Base-by-base conservation (phyloP, 345 rosid species). In the Tarenaya hassleriana region DNA sequence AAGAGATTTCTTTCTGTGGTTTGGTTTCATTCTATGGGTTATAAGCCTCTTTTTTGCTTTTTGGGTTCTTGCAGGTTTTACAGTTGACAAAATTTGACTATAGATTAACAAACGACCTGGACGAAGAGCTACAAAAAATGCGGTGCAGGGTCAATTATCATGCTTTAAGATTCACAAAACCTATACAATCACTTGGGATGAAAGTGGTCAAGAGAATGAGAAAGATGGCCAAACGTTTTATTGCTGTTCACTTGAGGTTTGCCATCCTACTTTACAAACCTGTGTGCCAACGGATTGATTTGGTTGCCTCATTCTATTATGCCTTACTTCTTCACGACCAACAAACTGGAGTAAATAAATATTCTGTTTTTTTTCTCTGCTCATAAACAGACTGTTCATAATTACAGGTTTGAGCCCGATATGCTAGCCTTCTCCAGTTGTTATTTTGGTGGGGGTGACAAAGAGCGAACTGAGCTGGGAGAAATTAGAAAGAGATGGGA, bases 401-500 rank as follows among this genome's bases (percentile, higher is more conserved):
- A 40, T 40, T 55, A 21, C 78, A 94, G 99, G 72, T 94, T 94
- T 72, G 99, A 94, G 73, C 91, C 99, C 57, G 99, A 94, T 70
- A 94, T 88, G 97, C 80, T 94, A 51, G 97, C 99, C 19, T 94
- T 94, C 73, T 94, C 99, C 55, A 97, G 99, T 60, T 94, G 99
- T 67, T 91, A 88, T 69, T 94, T 64, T 70, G 99, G 99, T 20
- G 99, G 99, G n/a, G 99, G 99, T 60, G 99, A 88, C 46, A 88
- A 88, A 61, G 99, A 86, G 69, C 76, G 80, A 75, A 64, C 61
- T 16, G 96, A 94, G 75, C 95, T 94, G 11, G 80, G 81, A 19
- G 86, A 82, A 77, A 86, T 94, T 63, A 76, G 97, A 67, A 94
- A 94, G 63, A 77, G 99, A 75, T 94, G 99, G 97, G 84, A 67